Evolutionary conservation across 1,139 yeast genomes (phyloP).

Genomic region (Debaryomyces subglobosus): DNA sequence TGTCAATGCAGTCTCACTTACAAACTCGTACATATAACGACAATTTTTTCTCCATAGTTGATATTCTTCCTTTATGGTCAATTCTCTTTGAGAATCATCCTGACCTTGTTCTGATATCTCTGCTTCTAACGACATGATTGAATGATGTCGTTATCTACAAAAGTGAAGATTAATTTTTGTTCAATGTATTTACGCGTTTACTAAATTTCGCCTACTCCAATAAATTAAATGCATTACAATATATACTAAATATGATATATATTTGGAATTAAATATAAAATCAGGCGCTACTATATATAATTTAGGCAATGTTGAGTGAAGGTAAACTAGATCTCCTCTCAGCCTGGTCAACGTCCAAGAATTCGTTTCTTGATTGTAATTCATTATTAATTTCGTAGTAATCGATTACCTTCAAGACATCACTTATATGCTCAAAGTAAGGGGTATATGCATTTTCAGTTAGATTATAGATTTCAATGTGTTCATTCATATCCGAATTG

Average conservation of each 20-base stretch:
- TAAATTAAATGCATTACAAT: not conserved
- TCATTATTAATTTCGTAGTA: conserved; percentile 28
- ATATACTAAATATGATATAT: not conserved
- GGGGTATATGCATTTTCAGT: conserved; percentile 35
- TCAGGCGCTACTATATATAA: not conserved
- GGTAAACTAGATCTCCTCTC: conserved; percentile 11
- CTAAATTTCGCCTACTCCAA: not conserved
- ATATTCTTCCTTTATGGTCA: conserved; percentile 67
- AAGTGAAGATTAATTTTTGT: not conserved
- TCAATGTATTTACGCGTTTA: not conserved
- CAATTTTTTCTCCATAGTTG: conserved; percentile 80
- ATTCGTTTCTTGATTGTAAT: not conserved
- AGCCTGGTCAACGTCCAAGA: conserved; percentile 8
- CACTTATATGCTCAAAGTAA: conserved; percentile 44
- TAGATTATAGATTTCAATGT: conserved; percentile 24
- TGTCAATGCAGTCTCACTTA: conserved; percentile 72
- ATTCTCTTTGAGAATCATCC: conserved; percentile 27
- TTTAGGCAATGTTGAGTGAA: not conserved
- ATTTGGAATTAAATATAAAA: not conserved
- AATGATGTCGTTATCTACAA: not conserved
- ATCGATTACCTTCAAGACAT: conserved; percentile 47
- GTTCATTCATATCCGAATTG: conserved; percentile 12
- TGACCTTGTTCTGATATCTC: not conserved
- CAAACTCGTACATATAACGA: conserved; percentile 78
- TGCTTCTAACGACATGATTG: conserved; percentile 9